Percentiles rank a stretch among this genome's conserved stretches.
Evolutionary conservation across 139 green algal species (phyloP).

Genomic region (Microglena sp.): DNA sequence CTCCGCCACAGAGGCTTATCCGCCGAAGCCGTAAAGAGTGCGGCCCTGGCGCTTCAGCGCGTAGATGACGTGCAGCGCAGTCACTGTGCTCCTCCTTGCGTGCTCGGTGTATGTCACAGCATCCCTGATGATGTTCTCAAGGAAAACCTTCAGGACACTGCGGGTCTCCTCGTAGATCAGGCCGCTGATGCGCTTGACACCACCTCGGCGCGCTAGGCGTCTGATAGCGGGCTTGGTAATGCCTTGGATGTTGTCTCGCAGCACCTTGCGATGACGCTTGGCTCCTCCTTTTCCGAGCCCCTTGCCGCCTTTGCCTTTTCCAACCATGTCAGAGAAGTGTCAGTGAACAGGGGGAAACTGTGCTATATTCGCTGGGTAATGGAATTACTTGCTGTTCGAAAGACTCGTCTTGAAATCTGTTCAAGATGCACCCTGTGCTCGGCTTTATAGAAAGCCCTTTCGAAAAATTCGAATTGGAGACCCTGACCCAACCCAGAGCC

Average conservation of each 20-base stretch:
- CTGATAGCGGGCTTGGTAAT: constrained; percentile 82
- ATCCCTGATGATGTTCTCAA: constrained; percentile 84
- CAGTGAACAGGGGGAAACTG: neutral
- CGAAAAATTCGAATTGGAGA: too few species aligned
- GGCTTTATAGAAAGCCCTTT: too few species aligned
- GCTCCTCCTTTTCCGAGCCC: constrained; percentile 82
- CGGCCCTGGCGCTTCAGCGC: constrained; percentile 90
- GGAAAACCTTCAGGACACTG: constrained; percentile 78
- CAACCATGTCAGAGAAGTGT: constrained; percentile 70
- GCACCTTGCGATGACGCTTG: constrained; percentile 87
- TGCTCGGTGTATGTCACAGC: constrained; percentile 96
- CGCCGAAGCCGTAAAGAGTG: constrained; percentile 95
- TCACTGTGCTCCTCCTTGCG: constrained; percentile 89
- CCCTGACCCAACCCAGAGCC: too few species aligned
- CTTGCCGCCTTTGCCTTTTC: constrained; percentile 84
- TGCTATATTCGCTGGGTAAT: too few species aligned
- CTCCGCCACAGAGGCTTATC: constrained; percentile 64
- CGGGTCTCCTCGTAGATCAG: constrained; percentile 86
- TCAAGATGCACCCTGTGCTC: too few species aligned
- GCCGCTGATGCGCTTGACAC: constrained; percentile 78
- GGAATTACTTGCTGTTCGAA: too few species aligned
- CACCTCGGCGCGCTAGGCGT: constrained; percentile 69
- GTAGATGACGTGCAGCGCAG: constrained; percentile 90
- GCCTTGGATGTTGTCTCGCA: constrained; percentile 91
- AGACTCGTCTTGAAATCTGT: too few species aligned